Percentiles rank a stretch among this genome's conserved stretches.
phyloP scores from a whole-genome alignment of 345 rosid species.

The Durio zibethinus region DNA sequence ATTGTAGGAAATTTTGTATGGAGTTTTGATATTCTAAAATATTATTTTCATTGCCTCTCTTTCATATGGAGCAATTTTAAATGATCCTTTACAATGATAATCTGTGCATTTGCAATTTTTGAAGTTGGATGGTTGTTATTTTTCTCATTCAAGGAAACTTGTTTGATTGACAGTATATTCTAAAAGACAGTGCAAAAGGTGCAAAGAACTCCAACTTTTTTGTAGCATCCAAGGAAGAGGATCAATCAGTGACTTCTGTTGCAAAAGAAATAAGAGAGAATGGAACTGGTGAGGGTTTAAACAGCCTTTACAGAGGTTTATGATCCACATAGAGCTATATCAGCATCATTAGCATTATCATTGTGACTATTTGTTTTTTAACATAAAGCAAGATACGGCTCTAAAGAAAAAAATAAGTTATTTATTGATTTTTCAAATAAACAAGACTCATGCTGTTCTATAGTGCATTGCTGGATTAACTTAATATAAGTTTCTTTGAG shows the following conservation, averaged over 20 bases:
- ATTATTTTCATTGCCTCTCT: background rate
- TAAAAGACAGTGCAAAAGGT: conserved; percentile 37
- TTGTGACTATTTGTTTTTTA: background rate
- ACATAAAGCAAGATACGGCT: background rate
- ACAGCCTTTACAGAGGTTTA: background rate
- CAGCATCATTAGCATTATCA: background rate
- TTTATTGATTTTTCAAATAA: background rate
- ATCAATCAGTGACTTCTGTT: conserved; percentile 28
- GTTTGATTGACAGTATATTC: conserved; percentile 40
- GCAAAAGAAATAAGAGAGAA: conserved; percentile 33
- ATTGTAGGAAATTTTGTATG: background rate
- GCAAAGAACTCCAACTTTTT: conserved; percentile 31
- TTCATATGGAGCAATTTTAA: background rate
- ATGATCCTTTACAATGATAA: background rate
- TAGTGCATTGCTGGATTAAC: background rate
- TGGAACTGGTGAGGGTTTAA: conserved; percentile 12
- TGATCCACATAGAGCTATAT: background rate
- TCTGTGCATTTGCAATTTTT: background rate
- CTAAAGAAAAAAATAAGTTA: background rate
- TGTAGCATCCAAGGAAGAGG: conserved; percentile 33
- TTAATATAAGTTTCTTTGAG: background rate
- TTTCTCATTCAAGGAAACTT: conserved; percentile 7
- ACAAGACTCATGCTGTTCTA: background rate
- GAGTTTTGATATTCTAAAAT: background rate
- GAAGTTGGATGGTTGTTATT: background rate